phyloP scores from a whole-genome alignment of 495 filamentous ascomycete genomes.

The Xanthoparmelia taractica region DNA sequence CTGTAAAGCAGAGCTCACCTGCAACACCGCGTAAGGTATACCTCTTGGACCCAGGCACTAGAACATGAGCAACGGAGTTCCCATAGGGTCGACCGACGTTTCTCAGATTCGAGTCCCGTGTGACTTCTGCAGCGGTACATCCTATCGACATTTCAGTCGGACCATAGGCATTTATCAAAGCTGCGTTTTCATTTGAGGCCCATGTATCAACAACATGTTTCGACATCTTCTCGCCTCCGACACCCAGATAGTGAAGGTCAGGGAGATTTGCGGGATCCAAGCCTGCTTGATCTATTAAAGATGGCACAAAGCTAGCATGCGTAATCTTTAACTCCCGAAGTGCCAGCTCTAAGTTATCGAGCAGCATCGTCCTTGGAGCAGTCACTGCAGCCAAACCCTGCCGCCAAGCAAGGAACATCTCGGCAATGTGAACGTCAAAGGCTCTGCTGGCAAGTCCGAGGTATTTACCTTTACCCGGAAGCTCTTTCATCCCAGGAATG shows the following conservation, averaged over 20 bases:
- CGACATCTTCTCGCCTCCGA: constrained; percentile 43
- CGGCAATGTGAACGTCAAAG: constrained; percentile 35
- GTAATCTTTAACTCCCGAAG: constrained; percentile 69
- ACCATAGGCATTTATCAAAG: constrained; percentile 53
- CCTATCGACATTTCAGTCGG: constrained; percentile 91
- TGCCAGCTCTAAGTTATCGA: constrained; percentile 35
- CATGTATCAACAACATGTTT: constrained; percentile 41
- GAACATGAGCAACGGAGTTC: constrained; percentile 73
- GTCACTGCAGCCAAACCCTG: constrained; percentile 34
- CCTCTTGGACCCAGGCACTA: constrained; percentile 57
- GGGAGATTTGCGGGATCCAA: constrained; percentile 29
- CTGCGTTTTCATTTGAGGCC: constrained; percentile 31
- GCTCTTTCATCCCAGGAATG: constrained; percentile 25
- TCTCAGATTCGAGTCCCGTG: constrained; percentile 59
- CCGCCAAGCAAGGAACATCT: constrained; percentile 37
- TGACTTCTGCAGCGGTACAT: constrained; percentile 68
- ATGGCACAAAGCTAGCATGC: constrained; percentile 48
- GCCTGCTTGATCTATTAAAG: constrained; percentile 29
- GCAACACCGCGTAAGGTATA: constrained; percentile 70
- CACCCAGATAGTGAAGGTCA: constrained; percentile 34
- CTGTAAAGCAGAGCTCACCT: constrained; percentile 82
- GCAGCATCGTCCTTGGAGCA: constrained; percentile 30
- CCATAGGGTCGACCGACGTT: constrained; percentile 82
- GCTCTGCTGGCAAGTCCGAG: constrained; percentile 34
- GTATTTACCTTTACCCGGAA: constrained; percentile 32